These are phyloP conservation scores for Zygosaccharomyces siamensis DNA, from an alignment of 805 yeast genomes.

Conservation along the genomic window DNA sequence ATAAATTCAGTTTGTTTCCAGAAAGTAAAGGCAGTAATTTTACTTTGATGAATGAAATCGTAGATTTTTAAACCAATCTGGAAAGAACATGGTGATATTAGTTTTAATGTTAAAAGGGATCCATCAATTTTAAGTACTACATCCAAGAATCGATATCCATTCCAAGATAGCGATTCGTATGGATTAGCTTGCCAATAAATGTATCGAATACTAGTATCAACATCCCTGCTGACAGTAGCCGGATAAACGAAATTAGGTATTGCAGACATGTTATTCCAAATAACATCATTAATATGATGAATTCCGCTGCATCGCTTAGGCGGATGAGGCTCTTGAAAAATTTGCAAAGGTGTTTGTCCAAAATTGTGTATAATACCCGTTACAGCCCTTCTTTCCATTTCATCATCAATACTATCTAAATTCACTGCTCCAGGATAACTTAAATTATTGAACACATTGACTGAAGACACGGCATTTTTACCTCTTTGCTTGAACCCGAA, in stretches of 20 bases:
- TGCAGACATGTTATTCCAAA: conserved; percentile 9
- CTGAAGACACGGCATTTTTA: conserved; percentile 53
- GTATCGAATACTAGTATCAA: conserved; percentile 3
- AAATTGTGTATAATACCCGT: conserved; percentile 86
- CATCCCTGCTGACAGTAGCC: not conserved
- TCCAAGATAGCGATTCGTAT: conserved; percentile 10
- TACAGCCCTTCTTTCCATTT: conserved; percentile 65
- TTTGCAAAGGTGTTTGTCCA: conserved; percentile 82
- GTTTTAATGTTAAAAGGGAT: conserved; percentile 5
- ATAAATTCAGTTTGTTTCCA: conserved; percentile 28
- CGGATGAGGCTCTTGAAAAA: conserved; percentile 68
- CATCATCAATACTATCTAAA: conserved; percentile 67
- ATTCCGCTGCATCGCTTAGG: conserved; percentile 27
- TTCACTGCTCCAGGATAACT: conserved; percentile 83
- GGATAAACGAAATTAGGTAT: conserved; percentile 6
- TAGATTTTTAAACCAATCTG: conserved; percentile 17
- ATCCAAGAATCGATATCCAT: conserved; percentile 16
- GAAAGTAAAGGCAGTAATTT: conserved; percentile 27
- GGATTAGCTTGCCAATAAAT: conserved; percentile 9
- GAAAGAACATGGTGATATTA: conserved; percentile 6
- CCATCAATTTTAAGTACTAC: conserved; percentile 4
- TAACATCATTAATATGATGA: conserved; percentile 3
- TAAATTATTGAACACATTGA: conserved; percentile 77
- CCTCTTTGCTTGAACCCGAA: conserved; percentile 83
- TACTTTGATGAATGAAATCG: conserved; percentile 32